Base-by-base conservation (phyloP, 805 yeast genomes). In the Kuraishia ogatae region DNA sequence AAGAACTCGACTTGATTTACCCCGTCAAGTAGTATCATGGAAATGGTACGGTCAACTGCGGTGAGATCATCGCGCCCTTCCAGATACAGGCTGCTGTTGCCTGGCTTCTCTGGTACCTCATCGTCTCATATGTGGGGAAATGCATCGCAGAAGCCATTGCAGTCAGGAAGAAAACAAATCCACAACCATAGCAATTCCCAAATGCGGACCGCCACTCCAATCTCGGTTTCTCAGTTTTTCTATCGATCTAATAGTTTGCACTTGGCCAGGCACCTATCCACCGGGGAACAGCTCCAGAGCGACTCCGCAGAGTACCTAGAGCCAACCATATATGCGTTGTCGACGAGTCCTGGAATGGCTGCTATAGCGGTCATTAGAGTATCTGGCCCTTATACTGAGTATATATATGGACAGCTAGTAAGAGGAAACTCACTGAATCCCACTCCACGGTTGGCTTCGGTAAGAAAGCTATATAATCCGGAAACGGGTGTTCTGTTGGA, bases 291-390 rank as follows among this genome's bases (percentile, higher is more conserved):
- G 11, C 20, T 20, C 4, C 48, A 5, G 5, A 43, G 21, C 48
- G 11, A 43, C 5, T 5, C 10, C 48, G 11, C 20, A 20, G 22
- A n/a, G 48, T 50, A 50, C 24, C 26, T 19, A 20, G 28, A 20
- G 15, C 86, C 94, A 10, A 94, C 99, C 0, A 84, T 94, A 1
- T 94, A 86, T 72, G 99, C 99, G 0, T 71, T 91, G 19, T 89
- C 98, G 0, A 93, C 98, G 0, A 83, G 87, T 8, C 81, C 87
- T 0, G 84, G 90, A 0, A 77, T 85, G 57, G 80, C 97, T 0
- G 99, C 97, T 0, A 83, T 94, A 23, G 96, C 91, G 0, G 89
- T 94, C 1, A 76, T 94, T 2, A 74, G 99, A 52, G 72, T 92
- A 0, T 83, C 96, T 1, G 99, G 99, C 0, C 73, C 90, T 0